These are phyloP conservation scores for Chrysochromulina parva DNA, from an alignment of 78 protist species.

Conservation along the genomic window DNA sequence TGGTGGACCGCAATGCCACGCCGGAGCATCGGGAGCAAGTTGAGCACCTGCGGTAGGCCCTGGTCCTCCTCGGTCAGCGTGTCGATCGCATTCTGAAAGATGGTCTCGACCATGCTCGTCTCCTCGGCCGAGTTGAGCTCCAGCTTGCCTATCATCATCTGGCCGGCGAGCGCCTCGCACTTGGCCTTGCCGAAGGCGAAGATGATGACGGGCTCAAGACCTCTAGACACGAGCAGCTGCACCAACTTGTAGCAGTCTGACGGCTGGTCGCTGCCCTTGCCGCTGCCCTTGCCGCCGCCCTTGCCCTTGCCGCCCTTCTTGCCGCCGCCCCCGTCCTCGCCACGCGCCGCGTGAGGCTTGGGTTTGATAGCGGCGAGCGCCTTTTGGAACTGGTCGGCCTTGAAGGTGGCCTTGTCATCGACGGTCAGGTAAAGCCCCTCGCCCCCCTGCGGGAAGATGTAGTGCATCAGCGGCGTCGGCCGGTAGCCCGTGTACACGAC, in stretches of 20 bases:
- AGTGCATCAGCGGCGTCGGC: conserved; percentile 93
- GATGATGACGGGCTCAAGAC: conserved; percentile 34
- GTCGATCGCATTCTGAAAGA: conserved; percentile 71
- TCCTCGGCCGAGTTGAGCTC: conserved; percentile 17
- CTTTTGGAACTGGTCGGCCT: background rate
- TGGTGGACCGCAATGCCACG: conserved; percentile 81
- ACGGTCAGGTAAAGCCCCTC: background rate
- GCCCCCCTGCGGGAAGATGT: conserved; percentile 26
- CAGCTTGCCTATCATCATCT: background rate
- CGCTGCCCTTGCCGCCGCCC: background rate
- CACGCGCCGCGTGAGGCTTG: no score
- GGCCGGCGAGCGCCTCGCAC: conserved; percentile 6
- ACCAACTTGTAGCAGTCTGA: conserved; percentile 77
- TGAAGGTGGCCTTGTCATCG: background rate
- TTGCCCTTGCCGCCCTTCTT: background rate
- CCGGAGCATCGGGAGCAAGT: conserved; percentile 36
- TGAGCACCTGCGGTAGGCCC: conserved; percentile 47
- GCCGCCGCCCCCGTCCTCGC: background rate
- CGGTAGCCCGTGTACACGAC: conserved; percentile 91
- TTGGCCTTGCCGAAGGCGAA: conserved; percentile 36
- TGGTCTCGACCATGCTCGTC: background rate
- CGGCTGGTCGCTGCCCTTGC: background rate
- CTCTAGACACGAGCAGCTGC: conserved; percentile 70
- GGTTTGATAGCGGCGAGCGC: background rate
- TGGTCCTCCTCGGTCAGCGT: conserved; percentile 67